Percentiles rank a stretch among this genome's conserved stretches.
These are phyloP conservation scores for Suhomyces kilbournensis DNA, from an alignment of 805 yeast genomes.

Conservation along the genomic window DNA sequence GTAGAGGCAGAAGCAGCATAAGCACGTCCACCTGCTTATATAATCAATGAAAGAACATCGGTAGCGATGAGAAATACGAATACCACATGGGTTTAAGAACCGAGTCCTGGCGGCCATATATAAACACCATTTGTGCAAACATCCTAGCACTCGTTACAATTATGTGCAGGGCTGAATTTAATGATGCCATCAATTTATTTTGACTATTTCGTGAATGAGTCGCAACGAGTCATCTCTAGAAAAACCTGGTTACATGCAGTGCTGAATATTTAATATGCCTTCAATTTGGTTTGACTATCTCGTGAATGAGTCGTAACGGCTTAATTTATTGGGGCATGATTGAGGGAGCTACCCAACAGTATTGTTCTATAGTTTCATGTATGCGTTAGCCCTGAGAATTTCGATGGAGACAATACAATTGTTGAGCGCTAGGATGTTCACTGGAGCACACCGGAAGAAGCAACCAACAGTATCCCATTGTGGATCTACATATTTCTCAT, in stretches of 20 bases:
- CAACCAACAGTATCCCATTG: too few species aligned
- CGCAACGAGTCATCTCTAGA: background rate
- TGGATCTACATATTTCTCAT: too few species aligned
- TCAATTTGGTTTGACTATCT: background rate
- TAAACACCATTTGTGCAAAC: conserved; percentile 35
- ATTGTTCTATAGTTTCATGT: background rate
- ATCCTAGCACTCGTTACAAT: too few species aligned
- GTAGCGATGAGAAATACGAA: conserved; percentile 36
- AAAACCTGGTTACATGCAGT: background rate
- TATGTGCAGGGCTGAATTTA: background rate
- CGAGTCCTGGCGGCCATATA: conserved; percentile 37
- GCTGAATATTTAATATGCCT: background rate
- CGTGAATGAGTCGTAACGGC: background rate
- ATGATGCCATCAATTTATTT: background rate
- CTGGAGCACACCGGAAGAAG: background rate
- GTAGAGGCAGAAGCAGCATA: conserved; percentile 29
- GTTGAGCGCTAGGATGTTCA: background rate
- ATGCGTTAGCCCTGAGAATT: too few species aligned
- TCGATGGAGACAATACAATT: background rate
- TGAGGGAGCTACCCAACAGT: background rate
- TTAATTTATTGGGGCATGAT: background rate
- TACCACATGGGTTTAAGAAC: conserved; percentile 43
- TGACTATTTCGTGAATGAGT: background rate
- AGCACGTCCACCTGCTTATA: conserved; percentile 43
- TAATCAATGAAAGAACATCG: conserved; percentile 35